Percentiles rank a stretch among this genome's conserved stretches.
Conservation (phyloP, 345 rosid genomes). For the Psidium friedrichsthalianum region DNA sequence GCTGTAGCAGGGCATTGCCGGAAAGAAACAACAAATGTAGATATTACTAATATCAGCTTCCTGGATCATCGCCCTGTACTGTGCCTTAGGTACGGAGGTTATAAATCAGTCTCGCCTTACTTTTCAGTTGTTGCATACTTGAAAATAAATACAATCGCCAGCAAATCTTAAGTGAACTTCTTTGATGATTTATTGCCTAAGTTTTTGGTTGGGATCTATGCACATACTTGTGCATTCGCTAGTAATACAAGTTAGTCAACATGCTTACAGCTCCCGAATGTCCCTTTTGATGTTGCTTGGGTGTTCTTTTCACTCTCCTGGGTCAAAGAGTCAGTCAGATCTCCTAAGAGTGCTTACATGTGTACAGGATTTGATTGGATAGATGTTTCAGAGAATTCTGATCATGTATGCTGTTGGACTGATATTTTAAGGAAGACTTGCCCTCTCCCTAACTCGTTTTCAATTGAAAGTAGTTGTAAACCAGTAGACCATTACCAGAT, state of each 20-base stretch:
- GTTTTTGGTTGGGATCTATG: neutral
- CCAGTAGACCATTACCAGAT: neutral
- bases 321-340: neutral
- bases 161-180: neutral
- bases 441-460: neutral
- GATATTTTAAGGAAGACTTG: neutral
- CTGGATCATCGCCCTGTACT: neutral
- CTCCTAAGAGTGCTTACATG: neutral
- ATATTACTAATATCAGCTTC: neutral
- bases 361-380: neutral
- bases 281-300: neutral
- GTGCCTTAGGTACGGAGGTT: neutral
- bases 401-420: neutral
- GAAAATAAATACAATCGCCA: neutral
- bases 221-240: neutral
- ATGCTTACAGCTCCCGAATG: neutral
- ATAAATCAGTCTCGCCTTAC: neutral
- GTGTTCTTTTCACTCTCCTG: neutral
- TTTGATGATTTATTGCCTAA: neutral
- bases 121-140: neutral
- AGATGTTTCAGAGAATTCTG: neutral
- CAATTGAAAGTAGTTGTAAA: neutral
- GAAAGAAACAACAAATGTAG: neutral
- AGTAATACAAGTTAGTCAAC: neutral
- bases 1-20: slow-evolving; percentile 21